phyloP scores from a whole-genome alignment of 352 stramenopile genomes.

The Phytophthora nicotianae region DNA sequence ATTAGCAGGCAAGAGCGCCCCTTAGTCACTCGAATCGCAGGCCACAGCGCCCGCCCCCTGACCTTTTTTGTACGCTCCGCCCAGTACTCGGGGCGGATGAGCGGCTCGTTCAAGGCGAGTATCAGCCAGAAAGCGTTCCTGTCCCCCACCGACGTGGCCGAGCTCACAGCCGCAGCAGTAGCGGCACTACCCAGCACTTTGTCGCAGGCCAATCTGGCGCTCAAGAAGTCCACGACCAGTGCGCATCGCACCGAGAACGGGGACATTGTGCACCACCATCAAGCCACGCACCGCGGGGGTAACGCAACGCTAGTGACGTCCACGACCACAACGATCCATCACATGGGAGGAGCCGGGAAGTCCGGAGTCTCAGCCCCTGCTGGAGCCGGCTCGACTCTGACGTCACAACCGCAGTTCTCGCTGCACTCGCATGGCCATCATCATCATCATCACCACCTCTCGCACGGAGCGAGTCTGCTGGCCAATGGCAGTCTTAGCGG shows the following conservation, averaged over 20 bases:
- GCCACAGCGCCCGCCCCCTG: not conserved
- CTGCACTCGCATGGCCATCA: conserved; percentile 58
- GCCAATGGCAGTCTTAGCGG: conserved; percentile 52
- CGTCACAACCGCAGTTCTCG: conserved; percentile 55
- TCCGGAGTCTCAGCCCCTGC: conserved; percentile 11
- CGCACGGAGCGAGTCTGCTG: conserved; percentile 49
- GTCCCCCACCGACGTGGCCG: conserved; percentile 76
- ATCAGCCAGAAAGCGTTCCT: conserved; percentile 66
- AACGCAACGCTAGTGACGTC: conserved; percentile 80
- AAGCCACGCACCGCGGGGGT: conserved; percentile 70
- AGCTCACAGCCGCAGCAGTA: conserved; percentile 76
- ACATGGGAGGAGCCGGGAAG: conserved; percentile 39
- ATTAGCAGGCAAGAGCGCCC: conserved; percentile 22
- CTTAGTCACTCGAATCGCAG: conserved; percentile 9
- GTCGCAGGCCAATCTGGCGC: conserved; percentile 52
- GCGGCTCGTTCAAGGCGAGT: conserved; percentile 48
- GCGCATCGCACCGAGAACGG: conserved; percentile 72
- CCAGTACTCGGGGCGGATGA: conserved; percentile 41
- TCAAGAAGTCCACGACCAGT: conserved; percentile 54
- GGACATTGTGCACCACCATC: conserved; percentile 79
- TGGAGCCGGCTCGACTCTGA: conserved; percentile 8
- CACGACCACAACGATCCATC: conserved; percentile 80
- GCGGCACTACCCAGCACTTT: conserved; percentile 69
- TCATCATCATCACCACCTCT: conserved; percentile 59
- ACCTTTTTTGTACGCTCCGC: not conserved